phyloP scores from a whole-genome alignment of 1,139 yeast species.

The Pichia sp. region DNA sequence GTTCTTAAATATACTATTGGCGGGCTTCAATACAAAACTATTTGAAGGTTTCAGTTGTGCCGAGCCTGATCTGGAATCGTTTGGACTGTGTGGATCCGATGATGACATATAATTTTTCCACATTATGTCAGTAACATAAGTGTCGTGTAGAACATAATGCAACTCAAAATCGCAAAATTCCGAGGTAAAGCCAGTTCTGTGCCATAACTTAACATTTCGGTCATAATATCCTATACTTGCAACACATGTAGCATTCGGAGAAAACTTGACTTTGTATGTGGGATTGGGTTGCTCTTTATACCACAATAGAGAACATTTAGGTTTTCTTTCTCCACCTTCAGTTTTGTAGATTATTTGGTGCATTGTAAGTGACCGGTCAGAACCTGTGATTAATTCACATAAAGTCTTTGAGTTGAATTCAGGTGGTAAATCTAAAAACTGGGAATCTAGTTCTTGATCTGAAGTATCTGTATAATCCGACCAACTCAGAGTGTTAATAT shows the following conservation, averaged over 20 bases:
- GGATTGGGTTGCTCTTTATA: constrained; percentile 48
- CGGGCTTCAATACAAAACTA: constrained; percentile 15
- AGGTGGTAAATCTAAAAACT: constrained; percentile 26
- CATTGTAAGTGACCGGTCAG: constrained; percentile 42
- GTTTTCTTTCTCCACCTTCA: constrained; percentile 20
- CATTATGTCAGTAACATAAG: constrained; percentile 46
- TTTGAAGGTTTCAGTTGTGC: background rate
- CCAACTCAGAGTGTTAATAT: constrained; percentile 58
- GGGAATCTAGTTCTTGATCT: constrained; percentile 23
- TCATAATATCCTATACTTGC: constrained; percentile 61
- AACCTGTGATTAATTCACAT: constrained; percentile 49
- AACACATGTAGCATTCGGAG: constrained; percentile 60
- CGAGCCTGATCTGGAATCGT: background rate
- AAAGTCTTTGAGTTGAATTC: constrained; percentile 30
- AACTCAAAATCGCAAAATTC: constrained; percentile 67
- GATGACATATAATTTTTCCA: constrained; percentile 38
- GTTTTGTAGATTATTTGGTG: constrained; percentile 36
- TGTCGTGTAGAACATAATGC: constrained; percentile 58
- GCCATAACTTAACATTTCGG: constrained; percentile 70
- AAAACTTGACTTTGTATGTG: constrained; percentile 46
- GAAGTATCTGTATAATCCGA: constrained; percentile 38
- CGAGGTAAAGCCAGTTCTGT: constrained; percentile 61
- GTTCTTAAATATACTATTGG: constrained; percentile 24
- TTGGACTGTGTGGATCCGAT: constrained; percentile 2
- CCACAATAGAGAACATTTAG: constrained; percentile 44